Conservation (phyloP, 306 rosid genomes). For the Fagus sylvatica region DNA sequence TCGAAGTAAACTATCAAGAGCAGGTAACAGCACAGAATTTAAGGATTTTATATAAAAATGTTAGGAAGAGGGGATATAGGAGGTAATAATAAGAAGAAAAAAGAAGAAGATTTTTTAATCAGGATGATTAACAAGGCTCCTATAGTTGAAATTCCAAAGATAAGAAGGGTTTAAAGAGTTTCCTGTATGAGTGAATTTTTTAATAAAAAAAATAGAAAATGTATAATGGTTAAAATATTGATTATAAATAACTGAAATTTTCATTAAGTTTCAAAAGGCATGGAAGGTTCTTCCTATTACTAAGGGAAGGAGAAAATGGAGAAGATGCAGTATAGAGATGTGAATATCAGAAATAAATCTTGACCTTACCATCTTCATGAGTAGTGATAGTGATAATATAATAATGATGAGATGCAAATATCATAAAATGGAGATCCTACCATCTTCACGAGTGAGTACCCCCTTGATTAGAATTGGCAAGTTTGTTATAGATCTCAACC, state of each 20-base stretch:
- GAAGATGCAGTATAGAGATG: no score
- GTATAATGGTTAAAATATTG: background rate
- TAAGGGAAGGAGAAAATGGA: background rate
- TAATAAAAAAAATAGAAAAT: background rate
- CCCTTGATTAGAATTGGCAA: constrained; percentile 34
- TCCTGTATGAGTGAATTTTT: background rate
- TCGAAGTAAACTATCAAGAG: background rate
- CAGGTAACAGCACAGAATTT: background rate
- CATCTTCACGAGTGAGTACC: constrained; percentile 27
- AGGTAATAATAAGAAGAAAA: background rate
- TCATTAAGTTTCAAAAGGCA: background rate
- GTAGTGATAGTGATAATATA: no score
- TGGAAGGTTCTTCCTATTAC: background rate
- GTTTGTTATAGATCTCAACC: constrained; percentile 33
- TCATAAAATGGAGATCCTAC: background rate
- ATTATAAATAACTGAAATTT: background rate
- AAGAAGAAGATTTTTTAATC: background rate
- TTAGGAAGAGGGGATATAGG: background rate
- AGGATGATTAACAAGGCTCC: background rate
- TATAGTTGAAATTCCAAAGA: background rate
- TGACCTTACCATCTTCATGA: no score
- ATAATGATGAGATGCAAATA: no score
- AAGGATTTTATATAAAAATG: background rate
- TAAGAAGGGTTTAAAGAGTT: background rate
- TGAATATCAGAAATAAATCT: no score